Base-by-base conservation (phyloP, 2,329 filamentous ascomycete species). In the Juglanconis oblonga region DNA sequence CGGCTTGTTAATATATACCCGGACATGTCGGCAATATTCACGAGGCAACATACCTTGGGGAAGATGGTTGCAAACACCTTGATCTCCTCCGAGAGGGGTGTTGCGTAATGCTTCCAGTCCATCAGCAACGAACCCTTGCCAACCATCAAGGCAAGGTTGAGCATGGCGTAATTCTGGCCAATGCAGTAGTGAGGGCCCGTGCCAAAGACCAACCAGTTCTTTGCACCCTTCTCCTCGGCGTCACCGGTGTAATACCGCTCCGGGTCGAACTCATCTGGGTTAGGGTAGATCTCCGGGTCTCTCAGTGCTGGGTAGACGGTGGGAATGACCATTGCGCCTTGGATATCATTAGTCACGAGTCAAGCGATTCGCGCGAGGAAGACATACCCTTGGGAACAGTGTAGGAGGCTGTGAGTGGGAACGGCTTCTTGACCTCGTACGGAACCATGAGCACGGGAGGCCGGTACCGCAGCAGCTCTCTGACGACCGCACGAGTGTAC, bases 11-110 rank as follows among this genome's bases (percentile, higher is more conserved):
- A 64, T 51, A 57, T 29, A 32, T 42, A 17, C 8, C 33, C 24
- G 14, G 14, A 44, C 56, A 57, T 33, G 17, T 62, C 8, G 13
- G 29, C 29, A n/a, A 29, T 45, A 8, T 6, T 7, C 29, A 33
- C 1, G 24, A 31, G 10, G 29, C 8, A 33, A 78, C 87, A 75
- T 78, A 96, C 93, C 89, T 90, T 89, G 59, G 95, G 95, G 83
- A 99, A 99, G 68, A 99, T 96, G 33, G 92, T 97, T 45, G 95
- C 95, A 78, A 98, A 99, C 67, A 98, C 94, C 80, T 96, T 94
- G 76, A 99, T 98, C 76, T 96, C 88, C 78, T 99, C 95, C 0
- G 91, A 96, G 61, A 81, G 71, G 0, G 90, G 86, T 10, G 95
- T 98, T 17, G 92, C 77, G 72, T 92, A 87, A 75, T 99, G 95